Evolutionary conservation across 345 rosid species (phyloP), one percentile per base, ranked within the genome.

Genomic region (Linum tenue): DNA sequence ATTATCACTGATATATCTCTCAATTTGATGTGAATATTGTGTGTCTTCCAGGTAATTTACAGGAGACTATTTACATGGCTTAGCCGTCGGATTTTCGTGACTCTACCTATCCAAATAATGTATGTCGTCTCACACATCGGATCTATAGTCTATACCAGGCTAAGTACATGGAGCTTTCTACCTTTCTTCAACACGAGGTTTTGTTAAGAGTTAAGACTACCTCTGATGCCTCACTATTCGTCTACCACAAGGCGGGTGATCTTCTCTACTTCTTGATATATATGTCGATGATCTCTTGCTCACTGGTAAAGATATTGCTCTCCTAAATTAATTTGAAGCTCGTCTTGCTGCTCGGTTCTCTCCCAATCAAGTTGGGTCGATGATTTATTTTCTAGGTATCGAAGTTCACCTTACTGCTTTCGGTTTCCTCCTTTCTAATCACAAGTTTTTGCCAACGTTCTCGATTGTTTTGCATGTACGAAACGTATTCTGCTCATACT

Each of bases 91-190:
- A 42, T 4, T 44, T 48, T 11, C 31, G 3, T 11, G 2, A 64
- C 51, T 4, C 16, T 3, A 11, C 16, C 11, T 5, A 37, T 48
- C 68, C 44, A 37, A 14, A 22, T 65, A 22, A 53, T 65, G 68
- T 51, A 5, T 55, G 68, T 37, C 1, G 22, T 0, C 48, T 65
- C 3, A 8, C 6, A 2, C 31, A 12, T 2, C 51, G 57, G 3
- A 53, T 63, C 17, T 63, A 63, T 43, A 39, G 56, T 1, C 17
- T 64, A 2, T 44, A 64, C 6, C 67, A 64, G 10, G 39, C 67
- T 2, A 44, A 58, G 67, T 22, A 5, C 3, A 10, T 31, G 5
- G 3, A 5, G 2, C 14, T 22, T 17, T 39, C 2, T 64, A 44
- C 14, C 3, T 2, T 7, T 5, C 9, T 0, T 64, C 40, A 22